Evolutionary conservation across 2,329 filamentous ascomycete species (phyloP).

Genomic region (Aspergillus pseudonomiae): DNA sequence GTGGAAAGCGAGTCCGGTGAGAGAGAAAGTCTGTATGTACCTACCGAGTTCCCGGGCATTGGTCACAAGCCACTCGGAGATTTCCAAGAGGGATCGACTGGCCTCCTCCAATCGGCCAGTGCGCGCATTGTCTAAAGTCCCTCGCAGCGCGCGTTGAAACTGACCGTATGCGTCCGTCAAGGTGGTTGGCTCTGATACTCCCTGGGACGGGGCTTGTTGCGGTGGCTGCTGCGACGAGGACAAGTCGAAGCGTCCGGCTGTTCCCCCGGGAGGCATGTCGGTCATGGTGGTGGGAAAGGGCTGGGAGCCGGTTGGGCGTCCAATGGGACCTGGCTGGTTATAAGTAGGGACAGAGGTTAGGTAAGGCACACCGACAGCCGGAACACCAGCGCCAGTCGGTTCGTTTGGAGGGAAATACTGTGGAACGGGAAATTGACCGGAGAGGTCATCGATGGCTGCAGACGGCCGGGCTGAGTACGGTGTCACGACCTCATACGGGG

Average conservation of each 20-base stretch:
- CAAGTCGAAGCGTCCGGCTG: slow-evolving; percentile 43
- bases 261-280: slow-evolving; percentile 45
- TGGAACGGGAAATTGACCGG: slow-evolving; percentile 67
- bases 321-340: slow-evolving; percentile 64
- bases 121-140: slow-evolving; percentile 72
- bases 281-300: slow-evolving; percentile 58
- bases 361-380: slow-evolving; percentile 61
- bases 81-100: slow-evolving; percentile 59
- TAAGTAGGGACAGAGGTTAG: slow-evolving; percentile 65
- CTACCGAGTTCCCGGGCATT: slow-evolving; percentile 69
- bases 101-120: slow-evolving; percentile 64
- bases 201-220: slow-evolving; percentile 30
- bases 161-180: slow-evolving; percentile 70
- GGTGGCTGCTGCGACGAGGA: slow-evolving; percentile 28
- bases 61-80: slow-evolving; percentile 68
- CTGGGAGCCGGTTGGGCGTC: slow-evolving; percentile 53
- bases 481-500: slow-evolving; percentile 72
- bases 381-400: slow-evolving; percentile 63
- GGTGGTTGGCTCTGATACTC: slow-evolving; percentile 48
- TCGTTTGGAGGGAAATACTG: slow-evolving; percentile 74
- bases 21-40: slow-evolving; percentile 43
- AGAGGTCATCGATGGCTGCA: slow-evolving; percentile 75
- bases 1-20: slow-evolving; percentile 23
- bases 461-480: slow-evolving; percentile 76
- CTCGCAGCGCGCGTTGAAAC: slow-evolving; percentile 59